Percentiles rank a stretch among this genome's conserved stretches.
These are phyloP conservation scores for Acarospora socialis DNA, from an alignment of 2,329 filamentous ascomycete species.

Conservation along the genomic window DNA sequence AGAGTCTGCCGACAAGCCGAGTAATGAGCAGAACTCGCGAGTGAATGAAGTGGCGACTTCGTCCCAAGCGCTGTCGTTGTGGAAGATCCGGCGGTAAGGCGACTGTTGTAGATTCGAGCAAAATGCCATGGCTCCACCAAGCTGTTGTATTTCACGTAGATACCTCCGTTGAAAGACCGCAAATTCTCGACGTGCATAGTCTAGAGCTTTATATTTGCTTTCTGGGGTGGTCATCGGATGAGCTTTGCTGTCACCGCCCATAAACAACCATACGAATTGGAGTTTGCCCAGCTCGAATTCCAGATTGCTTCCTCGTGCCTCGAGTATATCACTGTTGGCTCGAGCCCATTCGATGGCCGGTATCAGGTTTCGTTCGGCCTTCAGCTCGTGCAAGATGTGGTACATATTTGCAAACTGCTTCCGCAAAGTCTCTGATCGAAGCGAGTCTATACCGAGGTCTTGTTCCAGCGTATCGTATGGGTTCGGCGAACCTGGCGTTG, in stretches of 20 bases:
- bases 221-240: constrained; percentile 34
- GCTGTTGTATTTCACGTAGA: constrained; percentile 61
- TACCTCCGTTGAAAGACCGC: constrained; percentile 61
- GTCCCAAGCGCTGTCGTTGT: constrained; percentile 60
- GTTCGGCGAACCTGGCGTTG: constrained; percentile 16
- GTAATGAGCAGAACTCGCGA: constrained; percentile 81
- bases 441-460: constrained; percentile 39
- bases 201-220: constrained; percentile 50
- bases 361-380: constrained; percentile 52
- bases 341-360: constrained; percentile 83
- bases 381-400: constrained; percentile 65
- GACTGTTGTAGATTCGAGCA: constrained; percentile 58
- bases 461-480: constrained; percentile 26
- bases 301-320: constrained; percentile 74
- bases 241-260: too few relatives aligned
- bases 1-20: constrained; percentile 80
- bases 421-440: constrained; percentile 56
- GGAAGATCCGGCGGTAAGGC: constrained; percentile 68
- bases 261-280: constrained; percentile 80
- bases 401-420: constrained; percentile 83
- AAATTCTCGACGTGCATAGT: constrained; percentile 65
- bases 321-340: constrained; percentile 53
- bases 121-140: constrained; percentile 70
- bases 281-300: constrained; percentile 89
- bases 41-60: constrained; percentile 81